These are phyloP conservation scores for Backusella westeae DNA, from an alignment of 192 early-diverging fungal species.

Conservation along the genomic window DNA sequence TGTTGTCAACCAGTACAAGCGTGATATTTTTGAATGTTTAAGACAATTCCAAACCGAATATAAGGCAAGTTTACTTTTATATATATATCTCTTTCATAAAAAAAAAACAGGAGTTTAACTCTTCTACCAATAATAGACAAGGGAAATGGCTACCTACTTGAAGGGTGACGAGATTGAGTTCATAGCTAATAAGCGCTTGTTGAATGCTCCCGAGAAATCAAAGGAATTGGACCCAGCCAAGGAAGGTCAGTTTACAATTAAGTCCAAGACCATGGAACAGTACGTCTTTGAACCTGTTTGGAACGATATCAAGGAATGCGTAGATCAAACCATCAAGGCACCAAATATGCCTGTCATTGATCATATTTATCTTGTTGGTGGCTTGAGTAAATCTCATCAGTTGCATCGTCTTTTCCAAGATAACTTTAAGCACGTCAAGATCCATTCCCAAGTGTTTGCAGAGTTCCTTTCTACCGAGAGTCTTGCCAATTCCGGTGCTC, in stretches of 20 bases:
- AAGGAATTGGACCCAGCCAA: not conserved
- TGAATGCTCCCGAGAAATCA: not conserved
- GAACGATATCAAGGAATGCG: slow-evolving; percentile 1
- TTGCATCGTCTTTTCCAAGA: slow-evolving; percentile 4
- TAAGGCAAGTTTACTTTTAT: not conserved
- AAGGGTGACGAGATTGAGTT: not conserved
- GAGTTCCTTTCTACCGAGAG: slow-evolving; percentile 1
- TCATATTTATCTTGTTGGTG: slow-evolving; percentile 1
- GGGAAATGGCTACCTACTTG: not conserved
- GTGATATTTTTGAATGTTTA: slow-evolving; percentile 2
- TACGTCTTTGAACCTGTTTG: slow-evolving; percentile 1
- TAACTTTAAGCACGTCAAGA: not conserved
- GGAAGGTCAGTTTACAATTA: not conserved
- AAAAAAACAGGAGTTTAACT: not conserved
- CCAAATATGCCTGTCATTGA: not conserved
- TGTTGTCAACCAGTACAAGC: not conserved
- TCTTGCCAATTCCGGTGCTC: not conserved
- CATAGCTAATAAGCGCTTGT: not conserved
- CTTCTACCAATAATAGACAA: not conserved
- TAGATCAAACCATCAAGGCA: not conserved
- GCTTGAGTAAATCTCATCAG: not conserved
- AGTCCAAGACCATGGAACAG: not conserved
- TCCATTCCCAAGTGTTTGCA: not conserved
- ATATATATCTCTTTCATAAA: not conserved
- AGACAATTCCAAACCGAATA: not conserved